phyloP scores from a whole-genome alignment of 2,329 filamentous ascomycete genomes.

The Exophiala dermatitidis region DNA sequence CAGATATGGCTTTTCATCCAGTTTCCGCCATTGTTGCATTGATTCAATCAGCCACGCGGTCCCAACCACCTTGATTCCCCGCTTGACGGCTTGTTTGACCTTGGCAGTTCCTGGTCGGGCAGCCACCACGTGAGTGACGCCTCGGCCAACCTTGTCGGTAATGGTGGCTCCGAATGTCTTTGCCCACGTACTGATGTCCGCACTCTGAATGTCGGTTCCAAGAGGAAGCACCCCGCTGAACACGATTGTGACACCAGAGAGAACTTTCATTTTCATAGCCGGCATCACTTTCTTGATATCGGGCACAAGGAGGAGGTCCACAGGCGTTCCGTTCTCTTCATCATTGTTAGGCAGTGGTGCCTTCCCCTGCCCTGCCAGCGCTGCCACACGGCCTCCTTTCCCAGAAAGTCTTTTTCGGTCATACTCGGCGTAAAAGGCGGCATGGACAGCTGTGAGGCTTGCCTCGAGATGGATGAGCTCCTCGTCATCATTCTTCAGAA shows the following conservation, averaged over 20 bases:
- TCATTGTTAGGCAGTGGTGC: conserved; percentile 21
- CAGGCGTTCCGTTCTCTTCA: conserved; percentile 11
- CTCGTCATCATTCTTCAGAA: conserved; percentile 79
- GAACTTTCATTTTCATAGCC: conserved; percentile 66
- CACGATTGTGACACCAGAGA: conserved; percentile 70
- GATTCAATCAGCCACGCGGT: conserved; percentile 84
- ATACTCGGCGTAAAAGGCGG: conserved; percentile 75
- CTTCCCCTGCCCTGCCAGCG: conserved; percentile 30
- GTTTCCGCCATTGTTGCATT: conserved; percentile 71
- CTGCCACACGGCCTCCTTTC: conserved; percentile 37
- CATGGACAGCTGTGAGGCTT: conserved; percentile 68
- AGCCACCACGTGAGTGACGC: conserved; percentile 47
- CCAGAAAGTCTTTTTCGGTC: conserved; percentile 45
- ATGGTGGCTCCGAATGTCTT: conserved; percentile 70
- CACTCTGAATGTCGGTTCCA: conserved; percentile 67
- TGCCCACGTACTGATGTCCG: conserved; percentile 82
- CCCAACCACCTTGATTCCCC: conserved; percentile 83
- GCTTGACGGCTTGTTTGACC: conserved; percentile 75
- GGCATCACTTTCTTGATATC: conserved; percentile 84
- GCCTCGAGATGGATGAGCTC: conserved; percentile 72
- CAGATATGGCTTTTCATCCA: conserved; percentile 73
- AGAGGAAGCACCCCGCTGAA: conserved; percentile 86
- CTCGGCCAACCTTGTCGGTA: conserved; percentile 39
- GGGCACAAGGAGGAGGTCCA: conserved; percentile 59
- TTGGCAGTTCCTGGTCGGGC: conserved; percentile 72